These are phyloP conservation scores for Botrytis elliptica DNA, from an alignment of 2,329 filamentous ascomycete genomes.

Conservation along the genomic window DNA sequence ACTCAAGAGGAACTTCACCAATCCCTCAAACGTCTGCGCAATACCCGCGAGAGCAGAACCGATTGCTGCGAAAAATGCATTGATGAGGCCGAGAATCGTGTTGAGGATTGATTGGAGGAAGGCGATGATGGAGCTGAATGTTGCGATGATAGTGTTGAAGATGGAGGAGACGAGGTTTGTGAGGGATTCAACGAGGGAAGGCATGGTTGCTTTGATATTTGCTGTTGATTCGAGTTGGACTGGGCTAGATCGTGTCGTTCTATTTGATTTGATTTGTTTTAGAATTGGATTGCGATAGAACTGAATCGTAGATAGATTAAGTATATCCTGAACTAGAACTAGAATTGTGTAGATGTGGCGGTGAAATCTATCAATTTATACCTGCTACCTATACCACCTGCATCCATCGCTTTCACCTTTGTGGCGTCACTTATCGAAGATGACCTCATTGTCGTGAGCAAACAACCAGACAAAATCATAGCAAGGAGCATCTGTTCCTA, in stretches of 20 bases:
- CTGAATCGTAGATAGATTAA: background rate
- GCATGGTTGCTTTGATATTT: slow-evolving; percentile 28
- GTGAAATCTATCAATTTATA: slow-evolving; percentile 3
- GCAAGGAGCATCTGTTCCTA: background rate
- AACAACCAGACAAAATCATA: background rate
- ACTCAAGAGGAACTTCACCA: slow-evolving; percentile 38
- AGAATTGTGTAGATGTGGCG: background rate
- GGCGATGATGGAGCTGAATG: slow-evolving; percentile 34
- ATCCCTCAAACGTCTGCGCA: slow-evolving; percentile 35
- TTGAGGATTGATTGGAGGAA: slow-evolving; percentile 34
- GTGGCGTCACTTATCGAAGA: slow-evolving; percentile 10
- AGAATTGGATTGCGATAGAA: background rate
- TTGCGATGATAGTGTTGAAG: slow-evolving; percentile 31
- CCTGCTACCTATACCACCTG: background rate
- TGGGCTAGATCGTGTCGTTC: background rate
- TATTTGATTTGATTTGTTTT: background rate
- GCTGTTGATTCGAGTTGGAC: background rate
- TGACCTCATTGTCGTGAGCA: slow-evolving; percentile 3
- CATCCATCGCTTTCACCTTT: background rate
- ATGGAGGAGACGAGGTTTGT: slow-evolving; percentile 33
- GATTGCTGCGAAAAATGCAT: slow-evolving; percentile 28
- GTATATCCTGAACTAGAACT: background rate
- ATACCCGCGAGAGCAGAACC: slow-evolving; percentile 32
- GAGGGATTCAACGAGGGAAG: slow-evolving; percentile 34
- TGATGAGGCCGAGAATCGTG: slow-evolving; percentile 31